Evolutionary conservation across 2,329 filamentous ascomycete species (phyloP), one percentile per base, ranked within the genome.

Genomic region (Trichoderma oligosporum): DNA sequence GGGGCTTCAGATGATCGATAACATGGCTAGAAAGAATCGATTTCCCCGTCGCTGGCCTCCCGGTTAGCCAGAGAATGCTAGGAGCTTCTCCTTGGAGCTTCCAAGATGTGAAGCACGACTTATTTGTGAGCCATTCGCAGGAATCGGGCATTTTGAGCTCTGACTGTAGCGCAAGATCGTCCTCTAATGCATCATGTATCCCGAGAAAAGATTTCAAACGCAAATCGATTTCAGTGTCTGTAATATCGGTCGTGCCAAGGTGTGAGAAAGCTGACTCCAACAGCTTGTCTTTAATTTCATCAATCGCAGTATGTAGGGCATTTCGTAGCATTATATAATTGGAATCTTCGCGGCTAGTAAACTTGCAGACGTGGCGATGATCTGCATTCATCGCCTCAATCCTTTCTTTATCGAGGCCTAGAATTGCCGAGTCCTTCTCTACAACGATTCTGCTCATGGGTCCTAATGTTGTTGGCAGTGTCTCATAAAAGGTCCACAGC

Each of bases 401-500:
- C 5, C 54, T 27, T 42, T 59, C 57, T 12, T 59, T 59, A 31
- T 51, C 47, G 16, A 51, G 20, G 7, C 51, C 57, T 36, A 59
- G 29, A 20, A 46, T 59, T 20, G 57, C 57, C 7, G 51, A 59
- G 18, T 35, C 25, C 9, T 58, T 47, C 2, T 58, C 56, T 3
- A 58, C 48, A 12, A 58, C 51, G 8, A 41, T 35, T 22, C 25
- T 45, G 4, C 9, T 31, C 4, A 59, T 31, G 7, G 42, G 51
- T 7, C 47, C 47, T 18, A 51, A 9, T 4, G 33, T 11, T 29
- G 47, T 51, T 4, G 47, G 47, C 16, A 42, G 25, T 9, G 57
- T 41, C 31, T 59, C 57, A 20, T 48, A 56, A 44, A 59, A 59
- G 2, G 57, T 56, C 57, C 57, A 59, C 2, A 59, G 16, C 2